Percentiles rank a stretch among this genome's conserved stretches.
These are phyloP conservation scores for Hygrophorus pudorinus DNA, from an alignment of 768 basidiomycete genomes.

Conservation along the genomic window DNA sequence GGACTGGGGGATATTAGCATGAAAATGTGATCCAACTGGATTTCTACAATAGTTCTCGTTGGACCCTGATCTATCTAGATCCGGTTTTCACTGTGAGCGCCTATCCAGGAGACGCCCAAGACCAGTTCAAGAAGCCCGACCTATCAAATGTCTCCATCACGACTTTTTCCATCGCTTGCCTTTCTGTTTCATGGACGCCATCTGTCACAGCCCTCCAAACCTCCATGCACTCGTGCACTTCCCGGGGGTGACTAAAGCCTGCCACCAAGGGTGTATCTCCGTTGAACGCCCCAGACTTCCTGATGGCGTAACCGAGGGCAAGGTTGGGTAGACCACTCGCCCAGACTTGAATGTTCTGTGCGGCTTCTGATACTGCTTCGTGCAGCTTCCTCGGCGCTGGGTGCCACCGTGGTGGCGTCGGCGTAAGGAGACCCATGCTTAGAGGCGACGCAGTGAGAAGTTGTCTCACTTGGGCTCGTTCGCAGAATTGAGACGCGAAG, in stretches of 20 bases:
- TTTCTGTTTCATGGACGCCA: conserved; percentile 20
- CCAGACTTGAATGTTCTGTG: conserved; percentile 24
- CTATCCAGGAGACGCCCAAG: conserved; percentile 72
- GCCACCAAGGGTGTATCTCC: conserved; percentile 52
- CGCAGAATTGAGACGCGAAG: conserved; percentile 47
- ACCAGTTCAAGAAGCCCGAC: conserved; percentile 50
- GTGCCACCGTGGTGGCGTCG: conserved; percentile 58
- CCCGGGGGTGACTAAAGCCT: conserved; percentile 57
- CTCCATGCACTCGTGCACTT: conserved; percentile 65
- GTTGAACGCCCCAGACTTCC: conserved; percentile 29
- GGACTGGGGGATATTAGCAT: no score
- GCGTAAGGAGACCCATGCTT: conserved; percentile 71
- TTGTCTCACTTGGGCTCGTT: conserved; percentile 56
- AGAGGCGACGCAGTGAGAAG: conserved; percentile 75
- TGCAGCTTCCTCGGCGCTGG: conserved; percentile 51
- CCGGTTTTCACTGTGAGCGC: no score
- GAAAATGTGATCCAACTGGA: no score
- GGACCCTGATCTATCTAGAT: no score
- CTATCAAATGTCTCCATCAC: conserved; percentile 36
- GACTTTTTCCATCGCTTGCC: conserved; percentile 34
- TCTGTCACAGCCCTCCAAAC: conserved; percentile 57
- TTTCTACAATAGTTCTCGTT: no score
- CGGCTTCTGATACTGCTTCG: conserved; percentile 31
- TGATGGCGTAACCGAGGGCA: conserved; percentile 66
- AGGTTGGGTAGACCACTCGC: conserved; percentile 45